Evolutionary conservation across 306 rosid species (phyloP).

Genomic region (Trifolium fragiferum): DNA sequence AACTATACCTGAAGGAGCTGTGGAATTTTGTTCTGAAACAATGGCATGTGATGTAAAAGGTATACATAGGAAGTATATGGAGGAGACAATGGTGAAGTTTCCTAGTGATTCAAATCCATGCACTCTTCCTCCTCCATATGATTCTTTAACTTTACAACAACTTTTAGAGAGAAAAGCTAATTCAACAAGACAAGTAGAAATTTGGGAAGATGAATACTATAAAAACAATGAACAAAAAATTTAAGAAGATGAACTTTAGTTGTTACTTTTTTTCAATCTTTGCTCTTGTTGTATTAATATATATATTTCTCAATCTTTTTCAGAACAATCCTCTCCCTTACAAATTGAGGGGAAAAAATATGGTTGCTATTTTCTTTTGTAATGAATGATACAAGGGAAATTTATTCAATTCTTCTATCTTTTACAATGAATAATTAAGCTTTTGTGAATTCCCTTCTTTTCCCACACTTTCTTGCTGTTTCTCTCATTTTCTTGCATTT

Average conservation of each 20-base stretch:
- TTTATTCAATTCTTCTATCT: too few species aligned
- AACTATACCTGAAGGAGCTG: conserved; percentile 53
- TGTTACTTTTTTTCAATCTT: conserved; percentile 1
- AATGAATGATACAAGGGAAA: too few species aligned
- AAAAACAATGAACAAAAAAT: conserved; percentile 24
- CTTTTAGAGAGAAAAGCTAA: conserved; percentile 46
- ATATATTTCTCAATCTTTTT: too few species aligned
- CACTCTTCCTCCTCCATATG: conserved; percentile 61
- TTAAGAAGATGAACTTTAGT: conserved; percentile 63
- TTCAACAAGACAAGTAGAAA: conserved; percentile 59
- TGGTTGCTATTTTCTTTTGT: not conserved
- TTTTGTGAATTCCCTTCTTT: too few species aligned
- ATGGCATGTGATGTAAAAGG: conserved; percentile 49
- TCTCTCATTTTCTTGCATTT: too few species aligned
- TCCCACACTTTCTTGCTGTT: too few species aligned
- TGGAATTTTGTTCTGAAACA: conserved; percentile 56
- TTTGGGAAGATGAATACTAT: conserved; percentile 63
- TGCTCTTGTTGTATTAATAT: not conserved
- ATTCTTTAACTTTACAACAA: conserved; percentile 40
- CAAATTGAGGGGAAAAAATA: too few species aligned
- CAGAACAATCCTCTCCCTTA: too few species aligned
- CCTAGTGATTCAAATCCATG: conserved; percentile 66
- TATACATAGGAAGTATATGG: conserved; percentile 60
- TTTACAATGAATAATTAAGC: too few species aligned
- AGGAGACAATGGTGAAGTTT: conserved; percentile 66